Evolutionary conservation across 495 filamentous ascomycete genomes (phyloP), one percentile per base, ranked within the genome.

Genomic region (Letharia lupina): DNA sequence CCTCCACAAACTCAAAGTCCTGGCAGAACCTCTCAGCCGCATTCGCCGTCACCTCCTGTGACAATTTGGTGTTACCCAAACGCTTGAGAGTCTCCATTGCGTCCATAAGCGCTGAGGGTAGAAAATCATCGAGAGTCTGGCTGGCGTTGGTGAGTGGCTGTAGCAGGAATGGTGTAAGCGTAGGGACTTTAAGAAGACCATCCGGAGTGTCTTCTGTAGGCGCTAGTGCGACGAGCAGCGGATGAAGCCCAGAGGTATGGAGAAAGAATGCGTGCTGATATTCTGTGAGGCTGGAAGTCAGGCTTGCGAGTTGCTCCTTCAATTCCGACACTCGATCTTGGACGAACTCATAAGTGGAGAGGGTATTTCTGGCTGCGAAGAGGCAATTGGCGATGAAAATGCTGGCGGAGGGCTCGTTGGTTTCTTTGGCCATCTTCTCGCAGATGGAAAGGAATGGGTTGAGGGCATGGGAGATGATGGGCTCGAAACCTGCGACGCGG

Each of bases 91-190:
- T 88, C 66, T 94, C 86, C 65, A 87, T 82, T 5, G 93, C 91
- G 73, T 98, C 94, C 84, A 96, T 94, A 23, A 96, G 77, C 12
- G 93, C 94, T 12, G 90, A 93, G 0, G 93, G 92, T 31, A 98
- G 81, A 76, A 96, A 98, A 68, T 90, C 87, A 74, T 98, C 95
- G 6, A 98, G 84, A 37, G 83, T 82, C 70, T 95, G 90, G 71
- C 87, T 88, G 10, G 87, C 86, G 45, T 77, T 73, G 16, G 81
- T 76, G 33, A 97, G 81, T 5, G 83, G 75, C 16, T 83, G 78
- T 0, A 86, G 83, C 64, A 89, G 85, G 73, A 93, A 86, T 28
- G 83, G 76, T 1, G 81, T 76, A 16, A 89, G 78, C 15, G 69
- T 75, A 23, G 80, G 77, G n/a, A 90, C 82, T 10, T 80, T 75